Percentiles rank a stretch among this genome's conserved stretches.
phyloP scores from a whole-genome alignment of 2,329 filamentous ascomycete species.

The Penicillium sp. region DNA sequence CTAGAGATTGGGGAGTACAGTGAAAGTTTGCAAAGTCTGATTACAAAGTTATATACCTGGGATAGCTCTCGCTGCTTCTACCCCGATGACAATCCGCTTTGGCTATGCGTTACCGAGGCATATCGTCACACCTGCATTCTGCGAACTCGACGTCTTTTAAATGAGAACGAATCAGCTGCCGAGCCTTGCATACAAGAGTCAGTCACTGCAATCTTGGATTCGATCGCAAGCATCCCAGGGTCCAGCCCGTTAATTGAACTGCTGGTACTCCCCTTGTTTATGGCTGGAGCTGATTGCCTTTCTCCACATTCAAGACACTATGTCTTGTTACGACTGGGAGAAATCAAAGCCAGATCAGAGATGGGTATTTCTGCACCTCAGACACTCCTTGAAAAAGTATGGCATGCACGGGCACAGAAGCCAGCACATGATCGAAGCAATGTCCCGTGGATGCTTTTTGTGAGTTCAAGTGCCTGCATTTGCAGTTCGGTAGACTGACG shows the following conservation, averaged over 20 bases:
- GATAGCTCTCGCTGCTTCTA: conserved; percentile 19
- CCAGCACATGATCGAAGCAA: conserved; percentile 21
- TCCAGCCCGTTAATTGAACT: conserved; percentile 28
- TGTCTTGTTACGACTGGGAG: conserved; percentile 25
- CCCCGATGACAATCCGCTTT: conserved; percentile 24
- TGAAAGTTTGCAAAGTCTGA: conserved; percentile 1
- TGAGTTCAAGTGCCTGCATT: conserved; percentile 13
- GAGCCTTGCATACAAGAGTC: conserved; percentile 25
- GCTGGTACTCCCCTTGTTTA: conserved; percentile 31
- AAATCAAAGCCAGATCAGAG: conserved; percentile 28
- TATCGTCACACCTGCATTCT: conserved; percentile 31
- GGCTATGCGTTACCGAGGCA: conserved; percentile 26
- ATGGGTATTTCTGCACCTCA: conserved; percentile 24
- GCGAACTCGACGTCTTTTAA: conserved; percentile 27
- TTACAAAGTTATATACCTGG: conserved; percentile 26
- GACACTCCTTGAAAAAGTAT: conserved; percentile 26
- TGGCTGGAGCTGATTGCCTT: conserved; percentile 30
- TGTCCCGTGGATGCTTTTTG: conserved; percentile 30
- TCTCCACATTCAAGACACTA: conserved; percentile 32
- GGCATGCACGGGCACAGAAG: conserved; percentile 26
- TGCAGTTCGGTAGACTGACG: background rate
- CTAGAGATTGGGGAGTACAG: conserved; percentile 1
- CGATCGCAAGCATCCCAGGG: conserved; percentile 23
- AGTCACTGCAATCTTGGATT: conserved; percentile 28
- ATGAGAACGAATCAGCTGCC: conserved; percentile 20